Conservation (phyloP, 768 basidiomycete genomes). For the Astraeus odoratus region DNA sequence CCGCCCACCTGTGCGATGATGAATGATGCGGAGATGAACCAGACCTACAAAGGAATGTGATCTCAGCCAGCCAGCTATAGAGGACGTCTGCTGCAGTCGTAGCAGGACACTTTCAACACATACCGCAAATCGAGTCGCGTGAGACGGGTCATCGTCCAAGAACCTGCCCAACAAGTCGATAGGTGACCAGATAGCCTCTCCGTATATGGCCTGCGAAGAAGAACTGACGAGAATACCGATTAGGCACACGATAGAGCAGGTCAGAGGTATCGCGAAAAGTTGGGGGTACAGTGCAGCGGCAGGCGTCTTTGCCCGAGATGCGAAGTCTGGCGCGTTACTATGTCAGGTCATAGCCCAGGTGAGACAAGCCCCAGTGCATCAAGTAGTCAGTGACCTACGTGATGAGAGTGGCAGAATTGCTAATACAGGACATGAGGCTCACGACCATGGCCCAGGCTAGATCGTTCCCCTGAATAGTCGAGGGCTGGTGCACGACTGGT, state of each 20-base stretch:
- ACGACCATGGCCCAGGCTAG: constrained; percentile 73
- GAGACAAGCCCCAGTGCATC: constrained; percentile 1
- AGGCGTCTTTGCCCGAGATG: constrained; percentile 52
- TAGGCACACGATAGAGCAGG: constrained; percentile 70
- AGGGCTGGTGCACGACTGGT: constrained; percentile 61
- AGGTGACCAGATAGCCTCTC: constrained; percentile 73
- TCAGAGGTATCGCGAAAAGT: constrained; percentile 62
- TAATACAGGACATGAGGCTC: constrained; percentile 70
- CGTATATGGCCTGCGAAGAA: constrained; percentile 68
- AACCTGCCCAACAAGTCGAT: constrained; percentile 65
- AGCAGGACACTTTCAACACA: constrained; percentile 7
- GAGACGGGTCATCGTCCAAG: constrained; percentile 54
- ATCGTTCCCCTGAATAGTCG: constrained; percentile 55
- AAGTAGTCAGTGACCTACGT: constrained; percentile 35
- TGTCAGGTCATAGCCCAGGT: constrained; percentile 11
- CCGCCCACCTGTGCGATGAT: constrained; percentile 61
- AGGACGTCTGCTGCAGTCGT: neutral
- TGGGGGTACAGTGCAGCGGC: constrained; percentile 59
- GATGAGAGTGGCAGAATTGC: constrained; percentile 71
- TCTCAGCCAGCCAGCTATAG: too few species aligned
- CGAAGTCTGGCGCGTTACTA: constrained; percentile 73
- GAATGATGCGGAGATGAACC: constrained; percentile 75
- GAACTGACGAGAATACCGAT: constrained; percentile 80
- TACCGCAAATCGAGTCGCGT: constrained; percentile 63
- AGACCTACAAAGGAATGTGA: too few species aligned